Conservation (phyloP, 306 rosid genomes). For the Trifolium dubium region DNA sequence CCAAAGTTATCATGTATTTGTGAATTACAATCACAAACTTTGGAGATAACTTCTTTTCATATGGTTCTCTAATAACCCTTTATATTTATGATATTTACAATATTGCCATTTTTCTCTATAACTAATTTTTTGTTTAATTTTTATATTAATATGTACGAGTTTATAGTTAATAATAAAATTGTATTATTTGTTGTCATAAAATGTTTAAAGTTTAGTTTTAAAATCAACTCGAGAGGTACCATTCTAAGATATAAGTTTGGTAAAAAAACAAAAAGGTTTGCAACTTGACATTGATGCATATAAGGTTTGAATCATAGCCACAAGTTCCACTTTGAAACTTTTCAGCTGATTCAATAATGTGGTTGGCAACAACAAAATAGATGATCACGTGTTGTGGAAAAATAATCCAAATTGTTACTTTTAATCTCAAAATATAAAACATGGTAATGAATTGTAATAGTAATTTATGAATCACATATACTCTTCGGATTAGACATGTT, state of each 20-base stretch:
- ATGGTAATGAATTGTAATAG: too few relatives aligned
- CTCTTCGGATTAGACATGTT: too few relatives aligned
- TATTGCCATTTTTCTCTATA: constrained; percentile 37
- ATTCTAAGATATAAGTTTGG: background rate
- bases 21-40: constrained; percentile 46
- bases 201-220: background rate
- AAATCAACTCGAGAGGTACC: background rate
- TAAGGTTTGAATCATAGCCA: background rate
- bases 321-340: constrained; percentile 19
- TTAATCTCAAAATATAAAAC: too few relatives aligned
- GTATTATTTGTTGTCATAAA: too few relatives aligned
- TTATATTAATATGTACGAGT: too few relatives aligned
- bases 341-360: background rate
- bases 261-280: too few relatives aligned
- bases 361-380: background rate
- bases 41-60: constrained; percentile 21
- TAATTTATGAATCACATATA: too few relatives aligned
- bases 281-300: background rate
- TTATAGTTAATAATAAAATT: too few relatives aligned
- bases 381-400: background rate
- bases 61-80: constrained; percentile 39
- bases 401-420: background rate
- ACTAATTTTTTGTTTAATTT: too few relatives aligned
- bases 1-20: constrained; percentile 5
- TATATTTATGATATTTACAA: constrained; percentile 42